A percentile compares a stretch with the other conserved stretches of the same genome.
These are phyloP conservation scores for Ceratocystiopsis sp. DNA, from an alignment of 2,329 filamentous ascomycete genomes.

Conservation along the genomic window DNA sequence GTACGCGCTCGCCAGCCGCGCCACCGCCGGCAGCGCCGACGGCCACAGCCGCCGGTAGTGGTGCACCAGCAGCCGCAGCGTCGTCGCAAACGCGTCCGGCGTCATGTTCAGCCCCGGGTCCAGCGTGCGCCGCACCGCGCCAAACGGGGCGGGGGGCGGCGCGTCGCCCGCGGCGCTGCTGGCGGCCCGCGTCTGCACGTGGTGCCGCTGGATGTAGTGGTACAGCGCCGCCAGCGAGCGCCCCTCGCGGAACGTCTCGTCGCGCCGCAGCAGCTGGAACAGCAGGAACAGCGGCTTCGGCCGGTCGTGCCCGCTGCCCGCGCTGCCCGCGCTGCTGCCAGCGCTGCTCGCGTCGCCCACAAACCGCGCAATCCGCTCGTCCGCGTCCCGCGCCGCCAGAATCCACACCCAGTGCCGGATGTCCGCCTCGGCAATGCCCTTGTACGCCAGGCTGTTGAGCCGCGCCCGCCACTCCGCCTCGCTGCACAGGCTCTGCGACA, in stretches of 20 bases:
- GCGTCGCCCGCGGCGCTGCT: neutral
- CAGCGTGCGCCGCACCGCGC: slow-evolving; percentile 7
- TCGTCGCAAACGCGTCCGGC: slow-evolving; percentile 9
- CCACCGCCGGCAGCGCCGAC: slow-evolving; percentile 13
- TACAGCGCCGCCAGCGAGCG: slow-evolving; percentile 17
- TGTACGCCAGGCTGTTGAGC: slow-evolving; percentile 15
- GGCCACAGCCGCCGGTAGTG: slow-evolving; percentile 17
- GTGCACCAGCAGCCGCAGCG: slow-evolving; percentile 13
- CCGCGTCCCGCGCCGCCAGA: slow-evolving; percentile 17
- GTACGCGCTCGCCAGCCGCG: slow-evolving; percentile 13
- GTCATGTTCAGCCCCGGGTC: slow-evolving; percentile 12
- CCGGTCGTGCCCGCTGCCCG: slow-evolving; percentile 5
- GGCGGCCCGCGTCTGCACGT: slow-evolving; percentile 3
- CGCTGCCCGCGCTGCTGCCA: too few species aligned
- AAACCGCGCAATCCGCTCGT: slow-evolving; percentile 20
- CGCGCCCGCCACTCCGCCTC: slow-evolving; percentile 15
- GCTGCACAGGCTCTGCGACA: slow-evolving; percentile 10
- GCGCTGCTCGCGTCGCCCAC: slow-evolving; percentile 2
- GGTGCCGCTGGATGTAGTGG: slow-evolving; percentile 13
- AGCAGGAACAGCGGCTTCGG: slow-evolving; percentile 24
- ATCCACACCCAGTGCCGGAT: slow-evolving; percentile 26
- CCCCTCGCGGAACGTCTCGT: slow-evolving; percentile 16
- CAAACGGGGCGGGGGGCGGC: slow-evolving; percentile 2
- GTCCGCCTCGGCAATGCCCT: slow-evolving; percentile 18
- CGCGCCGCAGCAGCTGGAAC: slow-evolving; percentile 18